Evolutionary conservation across 2,329 filamentous ascomycete genomes (phyloP), one percentile per base, ranked within the genome.

Genomic region (Fusarium buxicola): DNA sequence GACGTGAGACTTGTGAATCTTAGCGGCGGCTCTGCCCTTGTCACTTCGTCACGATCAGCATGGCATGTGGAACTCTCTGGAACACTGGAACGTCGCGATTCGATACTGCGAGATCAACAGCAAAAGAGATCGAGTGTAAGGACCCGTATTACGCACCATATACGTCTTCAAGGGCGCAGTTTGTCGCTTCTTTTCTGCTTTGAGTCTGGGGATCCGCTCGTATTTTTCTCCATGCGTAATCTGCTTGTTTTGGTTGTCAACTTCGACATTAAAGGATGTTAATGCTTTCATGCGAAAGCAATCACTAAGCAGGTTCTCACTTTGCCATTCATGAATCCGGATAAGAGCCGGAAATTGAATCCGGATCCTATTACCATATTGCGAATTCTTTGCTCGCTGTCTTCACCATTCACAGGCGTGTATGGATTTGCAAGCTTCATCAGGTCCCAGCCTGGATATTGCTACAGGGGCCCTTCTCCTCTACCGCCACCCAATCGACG

Each of bases 21-120:
- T 53, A 62, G 58, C 58, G 58, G 62, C 57, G 52, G 57, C 56
- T 65, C 60, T 65, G 61, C 47, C 60, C 61, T 65, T 61, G 56
- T 52, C 40, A 47, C 40, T 65, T 62, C 52, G 61, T 54, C 61
- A 53, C 43, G 48, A 65, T 65, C 58, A 63, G 54, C 58, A 45
- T 59, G 62, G 27, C 45, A 55, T 59, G 43, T 66, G 62, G 62
- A 55, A 52, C 58, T 53, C 44, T 64, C 62, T 57, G 58, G 40
- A 46, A 46, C 58, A 39, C 40, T 56, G 58, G 25, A 50, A 51
- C 46, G 45, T 44, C 49, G 51, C 49, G 45, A 52, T 63, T 57
- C 45, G 25, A 13, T 16, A 38, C 31, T 24, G 40, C 35, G 15
- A 46, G 49, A 52, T 38, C 32, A 52, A 30, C 40, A 46, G 15